phyloP scores from a whole-genome alignment of 2,329 filamentous ascomycete genomes.

The Hypoxylon sp. region DNA sequence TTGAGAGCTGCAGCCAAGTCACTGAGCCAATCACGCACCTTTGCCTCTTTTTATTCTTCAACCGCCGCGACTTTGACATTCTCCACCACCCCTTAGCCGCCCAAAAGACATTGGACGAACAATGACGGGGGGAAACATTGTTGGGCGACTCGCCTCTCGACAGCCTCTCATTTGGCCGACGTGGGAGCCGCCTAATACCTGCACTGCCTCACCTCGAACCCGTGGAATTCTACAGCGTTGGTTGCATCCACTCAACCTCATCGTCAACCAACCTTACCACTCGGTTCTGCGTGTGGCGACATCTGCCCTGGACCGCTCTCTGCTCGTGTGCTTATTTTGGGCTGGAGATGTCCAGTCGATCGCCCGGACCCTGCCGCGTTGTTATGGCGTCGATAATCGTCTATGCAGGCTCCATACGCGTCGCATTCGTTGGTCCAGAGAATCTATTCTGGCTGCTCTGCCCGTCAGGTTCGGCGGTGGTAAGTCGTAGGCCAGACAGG shows the following conservation, averaged over 20 bases:
- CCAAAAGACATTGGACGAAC: slow-evolving; percentile 19
- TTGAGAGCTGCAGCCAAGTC: slow-evolving; percentile 30
- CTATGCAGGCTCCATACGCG: slow-evolving; percentile 30
- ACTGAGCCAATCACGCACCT: slow-evolving; percentile 31
- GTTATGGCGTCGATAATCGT: slow-evolving; percentile 23
- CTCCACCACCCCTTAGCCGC: slow-evolving; percentile 38
- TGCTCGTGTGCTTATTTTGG: slow-evolving; percentile 24
- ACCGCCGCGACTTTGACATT: slow-evolving; percentile 45
- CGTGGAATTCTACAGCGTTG: slow-evolving; percentile 1
- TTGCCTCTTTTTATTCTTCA: slow-evolving; percentile 34
- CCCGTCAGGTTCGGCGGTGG: slow-evolving; percentile 20
- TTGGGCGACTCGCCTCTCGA: slow-evolving; percentile 44
- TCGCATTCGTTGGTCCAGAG: slow-evolving; percentile 43
- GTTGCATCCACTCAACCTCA: slow-evolving; percentile 23
- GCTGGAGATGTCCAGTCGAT: slow-evolving; percentile 36
- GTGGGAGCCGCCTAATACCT: slow-evolving; percentile 38
- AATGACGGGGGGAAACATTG: neutral
- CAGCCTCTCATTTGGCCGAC: slow-evolving; percentile 45
- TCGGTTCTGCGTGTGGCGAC: slow-evolving; percentile 8
- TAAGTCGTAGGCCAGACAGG: neutral
- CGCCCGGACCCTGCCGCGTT: slow-evolving; percentile 24
- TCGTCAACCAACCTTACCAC: slow-evolving; percentile 8
- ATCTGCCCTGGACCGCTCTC: slow-evolving; percentile 16
- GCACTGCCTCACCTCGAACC: slow-evolving; percentile 43
- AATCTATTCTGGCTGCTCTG: slow-evolving; percentile 11